Percentiles rank a stretch among this genome's conserved stretches.
Conservation (phyloP, 1,139 yeast species). For the Magnusiomyces fungicola region DNA sequence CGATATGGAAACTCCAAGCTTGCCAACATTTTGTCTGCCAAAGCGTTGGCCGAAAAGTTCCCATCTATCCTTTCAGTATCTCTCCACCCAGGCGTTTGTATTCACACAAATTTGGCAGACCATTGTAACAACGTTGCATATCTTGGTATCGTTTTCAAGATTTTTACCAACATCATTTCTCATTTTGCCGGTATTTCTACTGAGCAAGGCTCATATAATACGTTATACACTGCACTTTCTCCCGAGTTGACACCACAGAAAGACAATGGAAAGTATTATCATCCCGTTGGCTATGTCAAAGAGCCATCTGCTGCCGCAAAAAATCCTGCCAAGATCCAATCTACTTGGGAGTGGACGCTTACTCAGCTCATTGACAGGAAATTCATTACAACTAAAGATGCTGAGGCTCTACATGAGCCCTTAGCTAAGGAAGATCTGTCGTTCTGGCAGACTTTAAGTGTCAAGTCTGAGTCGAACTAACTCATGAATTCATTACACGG, state of each 20-base stretch:
- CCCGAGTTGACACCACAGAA: slow-evolving; percentile 42
- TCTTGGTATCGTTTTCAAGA: slow-evolving; percentile 64
- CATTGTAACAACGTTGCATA: slow-evolving; percentile 76
- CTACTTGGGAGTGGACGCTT: slow-evolving; percentile 83
- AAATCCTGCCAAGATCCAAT: slow-evolving; percentile 54
- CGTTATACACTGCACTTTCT: slow-evolving; percentile 57
- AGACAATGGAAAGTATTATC: slow-evolving; percentile 60
- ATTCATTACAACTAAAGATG: neutral
- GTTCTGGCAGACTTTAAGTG: neutral
- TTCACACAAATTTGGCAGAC: slow-evolving; percentile 66
- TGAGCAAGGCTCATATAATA: slow-evolving; percentile 65
- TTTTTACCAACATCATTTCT: slow-evolving; percentile 63
- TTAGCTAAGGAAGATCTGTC: neutral
- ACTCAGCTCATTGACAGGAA: slow-evolving; percentile 37
- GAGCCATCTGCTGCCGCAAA: slow-evolving; percentile 53
- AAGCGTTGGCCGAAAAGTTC: slow-evolving; percentile 55
- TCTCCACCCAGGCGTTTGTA: slow-evolving; percentile 81
- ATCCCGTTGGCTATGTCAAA: slow-evolving; percentile 46
- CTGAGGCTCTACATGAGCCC: neutral
- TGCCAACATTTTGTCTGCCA: slow-evolving; percentile 69
- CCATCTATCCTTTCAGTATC: slow-evolving; percentile 56
- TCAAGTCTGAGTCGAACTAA: neutral
- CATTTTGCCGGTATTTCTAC: slow-evolving; percentile 60
- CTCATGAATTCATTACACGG: too few species aligned
- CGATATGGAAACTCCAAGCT: slow-evolving; percentile 76